Evolutionary conservation across 208 protist genomes (phyloP).

Genomic region (Angomonas ambiguus): DNA sequence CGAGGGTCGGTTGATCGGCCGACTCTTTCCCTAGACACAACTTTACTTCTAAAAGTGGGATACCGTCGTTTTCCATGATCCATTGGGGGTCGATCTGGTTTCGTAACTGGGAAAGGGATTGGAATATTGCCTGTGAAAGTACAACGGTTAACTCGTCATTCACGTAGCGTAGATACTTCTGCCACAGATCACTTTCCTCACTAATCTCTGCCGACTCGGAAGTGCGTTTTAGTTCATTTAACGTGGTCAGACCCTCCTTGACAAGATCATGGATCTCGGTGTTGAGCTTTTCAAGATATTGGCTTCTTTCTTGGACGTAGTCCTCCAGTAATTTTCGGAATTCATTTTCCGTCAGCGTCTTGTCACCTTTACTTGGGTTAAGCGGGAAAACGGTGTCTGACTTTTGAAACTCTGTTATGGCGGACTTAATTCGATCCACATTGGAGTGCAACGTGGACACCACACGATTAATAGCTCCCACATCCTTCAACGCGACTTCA

Average conservation of each 20-base stretch:
- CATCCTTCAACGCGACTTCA: slow-evolving; percentile 70
- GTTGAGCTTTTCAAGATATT: slow-evolving; percentile 53
- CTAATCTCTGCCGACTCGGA: slow-evolving; percentile 32
- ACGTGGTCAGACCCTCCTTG: slow-evolving; percentile 63
- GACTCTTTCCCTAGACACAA: slow-evolving; percentile 74
- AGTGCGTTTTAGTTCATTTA: slow-evolving; percentile 75
- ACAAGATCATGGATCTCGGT: slow-evolving; percentile 80
- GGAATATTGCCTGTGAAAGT: slow-evolving; percentile 60
- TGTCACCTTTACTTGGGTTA: slow-evolving; percentile 70
- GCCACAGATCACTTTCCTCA: slow-evolving; percentile 64
- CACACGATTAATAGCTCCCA: slow-evolving; percentile 78
- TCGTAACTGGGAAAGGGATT: slow-evolving; percentile 73
- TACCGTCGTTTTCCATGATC: slow-evolving; percentile 83
- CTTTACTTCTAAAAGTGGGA: slow-evolving; percentile 90
- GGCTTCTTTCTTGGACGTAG: slow-evolving; percentile 48
- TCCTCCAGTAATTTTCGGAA: slow-evolving; percentile 84
- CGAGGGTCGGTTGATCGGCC: slow-evolving; percentile 25
- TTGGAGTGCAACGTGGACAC: slow-evolving; percentile 89
- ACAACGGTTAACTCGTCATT: slow-evolving; percentile 80
- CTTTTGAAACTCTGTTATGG: slow-evolving; percentile 72
- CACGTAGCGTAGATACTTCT: slow-evolving; percentile 89
- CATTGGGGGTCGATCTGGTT: slow-evolving; percentile 89
- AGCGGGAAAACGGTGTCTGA: slow-evolving; percentile 84
- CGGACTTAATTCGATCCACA: slow-evolving; percentile 76
- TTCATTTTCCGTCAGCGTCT: slow-evolving; percentile 87